phyloP scores from a whole-genome alignment of 257 asterid genomes.

The Rubia yunnanensis region DNA sequence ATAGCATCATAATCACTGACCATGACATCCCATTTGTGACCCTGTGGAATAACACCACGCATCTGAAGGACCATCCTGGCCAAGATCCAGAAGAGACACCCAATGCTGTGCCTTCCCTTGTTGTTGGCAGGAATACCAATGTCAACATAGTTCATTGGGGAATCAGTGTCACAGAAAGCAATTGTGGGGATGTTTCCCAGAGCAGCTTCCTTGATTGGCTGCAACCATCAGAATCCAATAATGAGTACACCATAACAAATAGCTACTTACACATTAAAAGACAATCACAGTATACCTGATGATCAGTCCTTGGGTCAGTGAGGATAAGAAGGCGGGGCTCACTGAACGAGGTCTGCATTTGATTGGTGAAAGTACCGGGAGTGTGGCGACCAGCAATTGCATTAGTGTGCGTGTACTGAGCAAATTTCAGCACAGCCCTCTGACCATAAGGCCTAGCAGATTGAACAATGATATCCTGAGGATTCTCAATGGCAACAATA shows the following conservation, averaged over 20 bases:
- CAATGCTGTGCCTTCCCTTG: slow-evolving; percentile 35
- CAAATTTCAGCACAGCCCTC: slow-evolving; percentile 37
- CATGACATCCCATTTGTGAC: slow-evolving; percentile 37
- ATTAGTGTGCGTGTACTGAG: slow-evolving; percentile 27
- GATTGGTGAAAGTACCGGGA: slow-evolving; percentile 37
- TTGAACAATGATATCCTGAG: slow-evolving; percentile 36
- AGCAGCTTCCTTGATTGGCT: slow-evolving; percentile 38
- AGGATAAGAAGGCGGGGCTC: slow-evolving; percentile 38
- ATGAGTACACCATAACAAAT: not conserved
- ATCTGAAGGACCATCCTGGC: slow-evolving; percentile 36
- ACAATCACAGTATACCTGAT: slow-evolving; percentile 16
- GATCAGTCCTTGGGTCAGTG: slow-evolving; percentile 37
- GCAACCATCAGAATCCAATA: slow-evolving; percentile 6
- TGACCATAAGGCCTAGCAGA: slow-evolving; percentile 43
- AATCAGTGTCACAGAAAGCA: slow-evolving; percentile 36
- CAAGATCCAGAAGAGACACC: slow-evolving; percentile 35
- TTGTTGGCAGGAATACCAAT: slow-evolving; percentile 38
- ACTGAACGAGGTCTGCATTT: slow-evolving; percentile 34
- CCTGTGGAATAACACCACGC: slow-evolving; percentile 33
- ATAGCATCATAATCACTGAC: slow-evolving; percentile 3
- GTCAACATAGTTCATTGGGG: slow-evolving; percentile 33
- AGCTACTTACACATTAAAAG: not conserved
- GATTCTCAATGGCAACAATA: slow-evolving; percentile 35
- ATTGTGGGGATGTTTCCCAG: slow-evolving; percentile 31
- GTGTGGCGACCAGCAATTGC: slow-evolving; percentile 37